Base-by-base conservation (phyloP, 1,139 yeast genomes). In the Nakaseomyces kungkrabaensis region DNA sequence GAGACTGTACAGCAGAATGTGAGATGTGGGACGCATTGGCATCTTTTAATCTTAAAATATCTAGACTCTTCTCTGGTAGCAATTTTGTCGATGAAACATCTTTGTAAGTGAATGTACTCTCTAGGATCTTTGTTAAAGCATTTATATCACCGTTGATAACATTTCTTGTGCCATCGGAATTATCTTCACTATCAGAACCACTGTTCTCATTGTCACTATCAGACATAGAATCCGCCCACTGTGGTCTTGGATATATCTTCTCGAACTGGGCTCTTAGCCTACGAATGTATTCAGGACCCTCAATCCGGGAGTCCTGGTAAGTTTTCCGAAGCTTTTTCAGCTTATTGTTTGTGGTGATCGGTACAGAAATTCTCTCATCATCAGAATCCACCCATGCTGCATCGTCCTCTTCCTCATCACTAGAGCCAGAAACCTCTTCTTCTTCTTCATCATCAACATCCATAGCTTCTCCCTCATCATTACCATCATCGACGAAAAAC, bases 311-410 rank as follows among this genome's bases (percentile, higher is more conserved):
- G 56, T 92, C 97, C 3, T 69, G 68, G 54, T 79, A 83, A 0
- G 76, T 66, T 49, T 75, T 74, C 59, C 97, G 77, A 58, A 94
- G 74, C 68, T 92, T 92, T 59, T 79, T 82, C 46, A 85, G 68
- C 58, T 77, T 79, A 56, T 82, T 84, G 1, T 82, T 72, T 1
- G 78, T 65, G 7, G 73, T 67, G 32, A 94, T 69, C 1, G 95
- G 79, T 5, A 92, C 74, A 25, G 71, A 71, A 29, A 86, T 60
- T 50, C 73, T 74, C 57, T 90, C 97, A 65, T 92, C 98, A 62
- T 92, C 98, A 53, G 95, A 84, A 68, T 92, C 99, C 22, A 69
- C 69, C 99, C 99, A 94, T 6, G 89, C 96, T 52, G 73, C 76
- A 27, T 68, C 72, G 13, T 70, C 75, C 10, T 68, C 71, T 36